Conservation (phyloP, 2,329 filamentous ascomycete species). For the Stylonectria norvegica region DNA sequence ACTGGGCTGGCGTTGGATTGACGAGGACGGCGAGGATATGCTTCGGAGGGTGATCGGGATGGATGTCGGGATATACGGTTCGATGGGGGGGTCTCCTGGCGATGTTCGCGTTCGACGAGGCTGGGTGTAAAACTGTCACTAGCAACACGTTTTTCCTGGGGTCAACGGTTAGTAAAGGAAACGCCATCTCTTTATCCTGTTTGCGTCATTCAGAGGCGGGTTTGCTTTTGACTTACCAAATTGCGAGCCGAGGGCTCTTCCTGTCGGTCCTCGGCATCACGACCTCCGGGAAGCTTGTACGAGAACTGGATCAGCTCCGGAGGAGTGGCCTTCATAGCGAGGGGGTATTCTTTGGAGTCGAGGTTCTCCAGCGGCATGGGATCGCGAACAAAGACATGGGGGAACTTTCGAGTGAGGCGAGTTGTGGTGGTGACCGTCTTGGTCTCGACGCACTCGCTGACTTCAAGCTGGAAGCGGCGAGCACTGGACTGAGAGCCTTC, state of each 20-base stretch:
- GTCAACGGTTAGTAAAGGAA: conserved; percentile 2
- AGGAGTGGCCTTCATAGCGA: conserved; percentile 80
- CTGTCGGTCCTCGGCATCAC: conserved; percentile 27
- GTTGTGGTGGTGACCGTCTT: conserved; percentile 86
- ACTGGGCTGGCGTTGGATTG: conserved; percentile 27
- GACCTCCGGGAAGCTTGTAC: conserved; percentile 55
- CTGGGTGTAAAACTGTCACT: conserved; percentile 25
- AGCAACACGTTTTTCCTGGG: conserved; percentile 19
- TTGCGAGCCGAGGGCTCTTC: conserved; percentile 13
- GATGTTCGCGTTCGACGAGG: conserved; percentile 26
- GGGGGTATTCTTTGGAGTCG: conserved; percentile 84
- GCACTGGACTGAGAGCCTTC: conserved; percentile 37
- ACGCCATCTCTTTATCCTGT: too few species aligned
- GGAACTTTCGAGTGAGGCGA: conserved; percentile 79
- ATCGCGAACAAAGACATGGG: conserved; percentile 75
- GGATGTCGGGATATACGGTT: conserved; percentile 28
- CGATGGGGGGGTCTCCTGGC: conserved; percentile 25
- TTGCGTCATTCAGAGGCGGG: too few species aligned
- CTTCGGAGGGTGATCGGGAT: conserved; percentile 35
- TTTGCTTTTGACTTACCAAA: conserved; percentile 18
- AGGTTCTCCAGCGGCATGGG: conserved; percentile 68
- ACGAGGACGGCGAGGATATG: conserved; percentile 30
- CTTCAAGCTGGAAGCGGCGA: conserved; percentile 51
- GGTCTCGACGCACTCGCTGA: conserved; percentile 64
- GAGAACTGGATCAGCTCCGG: conserved; percentile 72